Evolutionary conservation across 2,329 filamentous ascomycete species (phyloP).

Genomic region (Pseudovirgaria hyperparasitica): DNA sequence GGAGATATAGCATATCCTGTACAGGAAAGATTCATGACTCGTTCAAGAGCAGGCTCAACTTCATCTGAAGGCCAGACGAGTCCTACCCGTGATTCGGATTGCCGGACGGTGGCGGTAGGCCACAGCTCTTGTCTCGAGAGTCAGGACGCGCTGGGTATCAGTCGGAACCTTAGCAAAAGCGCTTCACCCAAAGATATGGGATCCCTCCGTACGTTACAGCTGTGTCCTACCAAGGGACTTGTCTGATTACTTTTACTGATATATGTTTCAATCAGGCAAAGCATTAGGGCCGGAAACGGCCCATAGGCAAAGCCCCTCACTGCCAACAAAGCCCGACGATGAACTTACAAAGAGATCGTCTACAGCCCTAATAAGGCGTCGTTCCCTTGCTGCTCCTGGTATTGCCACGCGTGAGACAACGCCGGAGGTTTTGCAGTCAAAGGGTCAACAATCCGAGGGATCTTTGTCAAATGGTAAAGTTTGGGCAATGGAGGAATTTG

Average conservation of each 20-base stretch:
- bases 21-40: slow-evolving; percentile 13
- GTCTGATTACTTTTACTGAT: slow-evolving; percentile 6
- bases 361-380: slow-evolving; percentile 21
- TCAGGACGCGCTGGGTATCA: slow-evolving; percentile 30
- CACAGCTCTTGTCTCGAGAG: no score
- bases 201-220: slow-evolving; percentile 21
- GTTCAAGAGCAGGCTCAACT: slow-evolving; percentile 14
- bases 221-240: background rate
- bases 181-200: slow-evolving; percentile 36
- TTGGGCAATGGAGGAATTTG: slow-evolving; percentile 17
- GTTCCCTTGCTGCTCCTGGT: slow-evolving; percentile 29
- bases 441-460: slow-evolving; percentile 20
- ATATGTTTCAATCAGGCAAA: slow-evolving; percentile 12
- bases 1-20: slow-evolving; percentile 12
- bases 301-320: slow-evolving; percentile 7
- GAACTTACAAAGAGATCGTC: slow-evolving; percentile 13
- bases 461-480: slow-evolving; percentile 15
- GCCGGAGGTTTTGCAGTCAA: slow-evolving; percentile 19
- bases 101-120: no score
- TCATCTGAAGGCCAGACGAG: slow-evolving; percentile 14
- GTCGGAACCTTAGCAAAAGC: slow-evolving; percentile 35
- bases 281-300: slow-evolving; percentile 13
- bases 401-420: slow-evolving; percentile 21
- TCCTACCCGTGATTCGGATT: no score
- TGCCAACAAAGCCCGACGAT: slow-evolving; percentile 11